These are phyloP conservation scores for Aspergillus arachidicola DNA, from an alignment of 2,329 filamentous ascomycete genomes.

Conservation along the genomic window DNA sequence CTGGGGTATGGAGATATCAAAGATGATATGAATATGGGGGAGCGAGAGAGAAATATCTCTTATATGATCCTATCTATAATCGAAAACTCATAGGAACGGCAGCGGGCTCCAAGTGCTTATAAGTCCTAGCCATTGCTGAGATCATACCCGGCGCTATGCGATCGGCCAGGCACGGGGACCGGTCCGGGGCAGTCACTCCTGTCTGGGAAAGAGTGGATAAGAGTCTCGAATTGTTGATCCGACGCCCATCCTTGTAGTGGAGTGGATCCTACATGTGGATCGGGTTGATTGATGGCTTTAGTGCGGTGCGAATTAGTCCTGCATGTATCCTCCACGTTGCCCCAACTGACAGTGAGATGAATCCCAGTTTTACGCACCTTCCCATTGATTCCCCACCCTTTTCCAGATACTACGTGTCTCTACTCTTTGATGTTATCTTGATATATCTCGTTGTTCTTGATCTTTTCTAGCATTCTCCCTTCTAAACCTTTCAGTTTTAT, in stretches of 20 bases:
- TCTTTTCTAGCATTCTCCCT: not conserved
- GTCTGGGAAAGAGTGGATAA: not conserved
- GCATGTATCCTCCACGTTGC: constrained; percentile 12
- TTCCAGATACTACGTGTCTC: not conserved
- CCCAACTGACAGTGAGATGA: constrained; percentile 5
- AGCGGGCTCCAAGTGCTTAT: not conserved
- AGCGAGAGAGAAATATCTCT: not conserved
- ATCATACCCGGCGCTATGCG: constrained; percentile 27
- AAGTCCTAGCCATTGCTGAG: not conserved
- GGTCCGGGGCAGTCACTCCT: constrained; percentile 20
- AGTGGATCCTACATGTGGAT: constrained; percentile 1
- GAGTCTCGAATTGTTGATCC: constrained; percentile 17
- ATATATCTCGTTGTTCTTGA: not conserved
- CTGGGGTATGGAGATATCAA: not conserved
- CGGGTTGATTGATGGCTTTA: constrained; percentile 2
- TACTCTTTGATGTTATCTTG: not conserved
- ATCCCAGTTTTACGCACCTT: not conserved
- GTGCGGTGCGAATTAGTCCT: not conserved
- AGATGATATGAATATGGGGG: not conserved
- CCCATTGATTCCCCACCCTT: not conserved
- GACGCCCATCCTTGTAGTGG: constrained; percentile 2
- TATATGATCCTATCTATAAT: constrained; percentile 2
- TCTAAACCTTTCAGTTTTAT: not conserved
- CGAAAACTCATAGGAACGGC: not conserved
- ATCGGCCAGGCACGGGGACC: constrained; percentile 29